These are phyloP conservation scores for Hirsutella minnesotensis DNA, from an alignment of 2,329 filamentous ascomycete genomes.

Conservation along the genomic window DNA sequence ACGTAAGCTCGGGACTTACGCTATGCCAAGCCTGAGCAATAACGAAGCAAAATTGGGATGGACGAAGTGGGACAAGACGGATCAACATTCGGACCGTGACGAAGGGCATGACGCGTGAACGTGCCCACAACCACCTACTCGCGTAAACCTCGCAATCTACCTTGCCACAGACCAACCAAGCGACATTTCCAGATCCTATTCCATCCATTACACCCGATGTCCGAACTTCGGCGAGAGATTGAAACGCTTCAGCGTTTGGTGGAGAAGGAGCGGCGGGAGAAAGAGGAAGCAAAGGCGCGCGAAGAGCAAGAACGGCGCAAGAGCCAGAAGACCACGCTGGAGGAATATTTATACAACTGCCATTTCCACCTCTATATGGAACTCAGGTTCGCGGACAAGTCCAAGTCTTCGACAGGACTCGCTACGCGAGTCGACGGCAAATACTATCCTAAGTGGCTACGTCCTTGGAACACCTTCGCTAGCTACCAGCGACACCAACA, in stretches of 20 bases:
- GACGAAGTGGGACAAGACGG: no score
- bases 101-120: no score
- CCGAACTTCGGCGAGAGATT: neutral
- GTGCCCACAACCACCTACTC: no score
- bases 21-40: no score
- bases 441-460: constrained; percentile 7
- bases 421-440: constrained; percentile 8
- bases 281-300: constrained; percentile 1
- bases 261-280: constrained; percentile 1
- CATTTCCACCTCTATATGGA: no score
- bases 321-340: constrained; percentile 7
- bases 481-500: constrained; percentile 3
- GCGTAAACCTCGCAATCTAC: no score
- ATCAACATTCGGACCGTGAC: no score
- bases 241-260: neutral
- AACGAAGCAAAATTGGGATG: no score
- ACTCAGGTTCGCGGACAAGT: constrained; percentile 2
- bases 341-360: constrained; percentile 9
- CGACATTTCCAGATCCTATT: no score
- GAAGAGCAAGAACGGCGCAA: constrained; percentile 2
- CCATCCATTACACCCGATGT: neutral
- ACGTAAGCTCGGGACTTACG: no score
- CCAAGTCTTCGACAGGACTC: constrained; percentile 2
- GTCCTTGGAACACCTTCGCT: neutral
- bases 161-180: no score